Conservation (phyloP, 2,329 filamentous ascomycete genomes). For the Sordariomycetes sp. region DNA sequence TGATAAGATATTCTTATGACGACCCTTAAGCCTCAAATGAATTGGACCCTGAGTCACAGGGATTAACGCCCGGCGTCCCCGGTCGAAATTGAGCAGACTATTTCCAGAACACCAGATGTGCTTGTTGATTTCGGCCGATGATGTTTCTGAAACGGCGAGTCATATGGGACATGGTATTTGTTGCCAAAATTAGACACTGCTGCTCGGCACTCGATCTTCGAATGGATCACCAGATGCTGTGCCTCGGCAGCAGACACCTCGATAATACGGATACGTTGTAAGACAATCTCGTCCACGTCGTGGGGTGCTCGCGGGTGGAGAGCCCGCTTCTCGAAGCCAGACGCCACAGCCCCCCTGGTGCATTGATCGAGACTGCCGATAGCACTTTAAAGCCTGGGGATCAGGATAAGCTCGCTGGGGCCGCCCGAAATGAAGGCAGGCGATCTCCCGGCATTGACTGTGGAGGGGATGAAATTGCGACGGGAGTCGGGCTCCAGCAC, state of each 20-base stretch:
- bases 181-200: neutral
- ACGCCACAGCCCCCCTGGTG: too few relatives aligned
- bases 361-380: too few relatives aligned
- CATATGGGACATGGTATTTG: neutral
- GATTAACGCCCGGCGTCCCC: neutral
- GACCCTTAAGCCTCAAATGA: neutral
- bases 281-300: too few relatives aligned
- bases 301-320: too few relatives aligned
- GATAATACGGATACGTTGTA: too few relatives aligned
- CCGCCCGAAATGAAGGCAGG: neutral
- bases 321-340: too few relatives aligned
- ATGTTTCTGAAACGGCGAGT: neutral
- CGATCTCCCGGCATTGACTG: neutral
- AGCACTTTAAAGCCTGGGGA: neutral
- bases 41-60: neutral
- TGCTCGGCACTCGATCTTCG: neutral
- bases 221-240: too few relatives aligned
- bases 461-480: too few relatives aligned
- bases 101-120: neutral
- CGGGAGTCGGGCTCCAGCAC: too few relatives aligned
- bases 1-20: too few relatives aligned
- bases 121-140: neutral
- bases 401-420: neutral
- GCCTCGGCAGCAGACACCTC: too few relatives aligned
- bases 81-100: neutral